These are phyloP conservation scores for Aspergillus homomorphus DNA, from an alignment of 495 filamentous ascomycete genomes.

Conservation along the genomic window DNA sequence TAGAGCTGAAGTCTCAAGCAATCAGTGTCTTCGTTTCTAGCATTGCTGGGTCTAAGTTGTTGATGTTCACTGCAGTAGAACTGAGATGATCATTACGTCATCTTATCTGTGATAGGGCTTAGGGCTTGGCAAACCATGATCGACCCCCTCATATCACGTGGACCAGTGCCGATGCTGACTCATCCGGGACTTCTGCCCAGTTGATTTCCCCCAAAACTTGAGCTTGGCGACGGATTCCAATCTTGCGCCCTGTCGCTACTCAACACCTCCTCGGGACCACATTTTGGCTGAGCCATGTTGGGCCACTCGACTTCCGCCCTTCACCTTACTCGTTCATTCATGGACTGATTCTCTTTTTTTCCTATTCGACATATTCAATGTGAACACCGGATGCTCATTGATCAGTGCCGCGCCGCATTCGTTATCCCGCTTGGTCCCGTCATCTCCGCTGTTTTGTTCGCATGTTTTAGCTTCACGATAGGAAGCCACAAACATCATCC, in stretches of 20 bases:
- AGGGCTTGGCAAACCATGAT: not conserved
- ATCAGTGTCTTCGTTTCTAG: too few species aligned
- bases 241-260: conserved; percentile 2
- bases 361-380: not conserved
- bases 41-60: too few species aligned
- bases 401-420: conserved; percentile 3
- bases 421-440: not conserved
- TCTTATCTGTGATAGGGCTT: not conserved
- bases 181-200: not conserved
- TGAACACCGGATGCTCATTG: not conserved
- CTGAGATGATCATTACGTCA: not conserved
- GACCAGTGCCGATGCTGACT: not conserved
- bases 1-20: too few species aligned
- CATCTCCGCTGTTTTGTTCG: not conserved
- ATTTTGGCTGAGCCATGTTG: not conserved
- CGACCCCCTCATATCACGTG: not conserved
- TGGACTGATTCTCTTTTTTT: not conserved
- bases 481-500: not conserved
- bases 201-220: not conserved
- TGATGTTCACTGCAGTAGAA: too few species aligned
- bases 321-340: not conserved
- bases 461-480: not conserved
- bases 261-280: conserved; percentile 1
- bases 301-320: not conserved
- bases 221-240: not conserved